A percentile compares a stretch with the other conserved stretches of the same genome.
phyloP scores from a whole-genome alignment of 805 yeast genomes.

The Cyberlindnera petersonii region DNA sequence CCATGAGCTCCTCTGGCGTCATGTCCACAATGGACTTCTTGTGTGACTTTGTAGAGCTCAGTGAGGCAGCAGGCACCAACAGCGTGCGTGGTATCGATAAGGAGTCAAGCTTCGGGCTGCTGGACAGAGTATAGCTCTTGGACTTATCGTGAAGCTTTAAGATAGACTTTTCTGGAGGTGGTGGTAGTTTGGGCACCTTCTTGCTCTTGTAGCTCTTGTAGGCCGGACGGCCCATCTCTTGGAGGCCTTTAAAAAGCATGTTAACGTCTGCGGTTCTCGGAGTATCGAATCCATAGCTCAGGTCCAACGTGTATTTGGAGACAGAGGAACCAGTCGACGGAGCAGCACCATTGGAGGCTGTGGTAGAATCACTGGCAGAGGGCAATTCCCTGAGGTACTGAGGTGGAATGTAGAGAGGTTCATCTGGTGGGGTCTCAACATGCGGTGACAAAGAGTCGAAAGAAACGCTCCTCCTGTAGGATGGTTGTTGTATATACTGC shows the following conservation, averaged over 20 bases:
- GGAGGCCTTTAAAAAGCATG: conserved; percentile 19
- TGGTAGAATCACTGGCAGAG: neutral
- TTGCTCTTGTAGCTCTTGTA: conserved; percentile 5
- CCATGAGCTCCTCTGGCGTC: conserved; percentile 25
- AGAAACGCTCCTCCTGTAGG: conserved; percentile 24
- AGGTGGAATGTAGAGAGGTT: conserved; percentile 26
- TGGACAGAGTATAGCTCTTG: neutral
- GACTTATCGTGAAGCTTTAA: conserved; percentile 11
- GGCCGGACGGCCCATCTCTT: conserved; percentile 9
- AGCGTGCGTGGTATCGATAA: neutral
- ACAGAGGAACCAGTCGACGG: neutral
- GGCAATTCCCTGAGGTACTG: conserved; percentile 16
- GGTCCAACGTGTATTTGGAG: conserved; percentile 12
- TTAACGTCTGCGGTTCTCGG: conserved; percentile 16
- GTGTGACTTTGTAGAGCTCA: conserved; percentile 2
- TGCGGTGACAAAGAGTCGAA: conserved; percentile 26
- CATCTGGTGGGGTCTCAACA: conserved; percentile 16
- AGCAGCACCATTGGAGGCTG: neutral
- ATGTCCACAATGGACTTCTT: conserved; percentile 27
- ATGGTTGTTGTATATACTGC: too few relatives aligned
- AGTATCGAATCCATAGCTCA: conserved; percentile 24
- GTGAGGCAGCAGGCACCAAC: conserved; percentile 5
- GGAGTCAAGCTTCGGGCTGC: neutral
- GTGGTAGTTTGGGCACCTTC: conserved; percentile 25
- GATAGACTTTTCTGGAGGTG: conserved; percentile 25